Conservation (phyloP, 2,329 filamentous ascomycete species). For the Trichoderma sp. region DNA sequence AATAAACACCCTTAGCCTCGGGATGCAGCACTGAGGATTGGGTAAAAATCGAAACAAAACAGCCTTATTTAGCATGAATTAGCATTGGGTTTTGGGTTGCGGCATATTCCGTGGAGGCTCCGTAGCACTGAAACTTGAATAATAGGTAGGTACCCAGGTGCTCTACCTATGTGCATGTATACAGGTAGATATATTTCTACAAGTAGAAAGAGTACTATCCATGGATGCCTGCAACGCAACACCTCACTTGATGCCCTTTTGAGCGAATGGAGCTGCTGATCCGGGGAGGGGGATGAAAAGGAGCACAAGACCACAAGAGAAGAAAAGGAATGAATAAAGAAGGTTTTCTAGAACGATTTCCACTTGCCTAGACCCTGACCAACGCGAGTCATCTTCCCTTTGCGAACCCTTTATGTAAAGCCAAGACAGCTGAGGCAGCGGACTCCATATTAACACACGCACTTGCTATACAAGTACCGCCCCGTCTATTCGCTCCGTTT, state of each 20-base stretch:
- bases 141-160: too few species aligned
- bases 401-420: neutral
- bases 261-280: neutral
- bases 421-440: neutral
- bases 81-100: neutral
- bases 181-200: neutral
- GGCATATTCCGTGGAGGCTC: constrained; percentile 1
- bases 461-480: neutral
- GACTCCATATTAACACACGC: neutral
- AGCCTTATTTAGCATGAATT: neutral
- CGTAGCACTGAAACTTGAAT: neutral
- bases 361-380: neutral
- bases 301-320: neutral
- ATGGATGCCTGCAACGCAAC: neutral
- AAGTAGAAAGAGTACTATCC: too few species aligned
- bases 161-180: too few species aligned
- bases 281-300: neutral
- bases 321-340: constrained; percentile 1
- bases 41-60: neutral
- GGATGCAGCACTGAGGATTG: constrained; percentile 4
- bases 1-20: constrained; percentile 3
- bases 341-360: neutral
- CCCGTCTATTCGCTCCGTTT: neutral
- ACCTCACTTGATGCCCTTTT: neutral
- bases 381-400: constrained; percentile 9